Evolutionary conservation across 2,329 filamentous ascomycete genomes (phyloP).

Genomic region (Tolypocladium ovalisporum): DNA sequence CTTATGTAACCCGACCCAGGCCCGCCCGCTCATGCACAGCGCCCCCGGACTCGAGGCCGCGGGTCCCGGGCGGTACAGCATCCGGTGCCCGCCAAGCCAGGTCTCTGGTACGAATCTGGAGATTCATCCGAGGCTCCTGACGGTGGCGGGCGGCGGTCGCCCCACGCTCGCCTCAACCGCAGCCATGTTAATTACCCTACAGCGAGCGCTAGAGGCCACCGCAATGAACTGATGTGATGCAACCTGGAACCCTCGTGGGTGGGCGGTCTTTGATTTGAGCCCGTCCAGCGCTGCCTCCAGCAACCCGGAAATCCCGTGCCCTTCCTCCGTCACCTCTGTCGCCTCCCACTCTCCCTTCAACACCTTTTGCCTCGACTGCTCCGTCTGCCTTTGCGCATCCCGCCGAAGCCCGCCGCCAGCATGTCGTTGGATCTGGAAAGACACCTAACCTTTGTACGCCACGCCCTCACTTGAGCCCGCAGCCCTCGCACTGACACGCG

Average conservation of each 20-base stretch:
- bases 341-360: neutral
- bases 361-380: neutral
- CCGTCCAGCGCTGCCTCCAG: neutral
- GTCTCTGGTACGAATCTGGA: neutral
- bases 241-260: neutral
- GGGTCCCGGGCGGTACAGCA: neutral
- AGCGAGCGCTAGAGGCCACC: neutral
- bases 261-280: neutral
- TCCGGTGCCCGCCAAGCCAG: neutral
- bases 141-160: neutral
- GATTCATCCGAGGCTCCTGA: neutral
- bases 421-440: constrained; percentile 71
- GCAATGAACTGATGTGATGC: neutral
- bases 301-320: neutral
- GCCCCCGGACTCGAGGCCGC: neutral
- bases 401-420: constrained; percentile 5
- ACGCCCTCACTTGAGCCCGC: neutral
- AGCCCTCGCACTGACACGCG: neutral
- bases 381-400: neutral
- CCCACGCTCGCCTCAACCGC: neutral
- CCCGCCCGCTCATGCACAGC: neutral
- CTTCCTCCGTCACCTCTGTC: neutral
- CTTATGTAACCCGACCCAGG: neutral
- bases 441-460: constrained; percentile 62
- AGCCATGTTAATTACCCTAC: neutral